Evolutionary conservation across 2,329 filamentous ascomycete genomes (phyloP), one percentile per base, ranked within the genome.

Genomic region (Ceratocystis ficicola): DNA sequence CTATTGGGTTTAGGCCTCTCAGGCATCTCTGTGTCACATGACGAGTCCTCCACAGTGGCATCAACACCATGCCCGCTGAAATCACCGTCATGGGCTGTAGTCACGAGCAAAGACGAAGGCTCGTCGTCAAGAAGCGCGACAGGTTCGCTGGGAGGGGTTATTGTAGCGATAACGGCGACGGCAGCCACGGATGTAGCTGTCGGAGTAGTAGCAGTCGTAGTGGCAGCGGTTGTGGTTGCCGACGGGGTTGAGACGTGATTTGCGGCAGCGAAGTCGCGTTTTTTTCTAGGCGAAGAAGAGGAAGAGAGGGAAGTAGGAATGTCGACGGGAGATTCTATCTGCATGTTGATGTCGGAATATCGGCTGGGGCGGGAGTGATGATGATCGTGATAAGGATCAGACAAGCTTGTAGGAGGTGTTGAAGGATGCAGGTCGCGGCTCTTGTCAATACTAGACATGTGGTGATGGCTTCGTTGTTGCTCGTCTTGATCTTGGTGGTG

Each of bases 1-100:
- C 36, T 30, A 3, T 57, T 5, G 52, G 52, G 22, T 22, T 28
- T 6, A 15, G 52, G 22, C 22, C 4, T 30, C 25, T 57, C 52
- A 17, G 22, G 25, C 52, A 57, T 57, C 15, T 57, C 52, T 22
- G 52, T 57, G 52, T 57, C 52, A 57, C 52, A 32, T 30, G 17
- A 17, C 12, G 25, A 57, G 65, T 62, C 5, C 12, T 57, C 52
- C 22, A 88, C 86, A 71, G 81, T 82, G 70, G 86, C 77, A 70
- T 83, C 88, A 62, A 86, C 88, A 5, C 46, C 36, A 41, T 41
- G 36, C 10, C 12, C 36, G 12, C 36, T 41, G 10, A 41, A 12
- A 28, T 46, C 46, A 25, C 46, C 44, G 20, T 15, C 44, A 57
- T 22, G 46, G 32, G 85, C 84, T 60, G 86, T 86, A 66, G 86